Percentiles rank a stretch among this genome's conserved stretches.
phyloP scores from a whole-genome alignment of 768 basidiomycete species.

The Mycena epipterygia region DNA sequence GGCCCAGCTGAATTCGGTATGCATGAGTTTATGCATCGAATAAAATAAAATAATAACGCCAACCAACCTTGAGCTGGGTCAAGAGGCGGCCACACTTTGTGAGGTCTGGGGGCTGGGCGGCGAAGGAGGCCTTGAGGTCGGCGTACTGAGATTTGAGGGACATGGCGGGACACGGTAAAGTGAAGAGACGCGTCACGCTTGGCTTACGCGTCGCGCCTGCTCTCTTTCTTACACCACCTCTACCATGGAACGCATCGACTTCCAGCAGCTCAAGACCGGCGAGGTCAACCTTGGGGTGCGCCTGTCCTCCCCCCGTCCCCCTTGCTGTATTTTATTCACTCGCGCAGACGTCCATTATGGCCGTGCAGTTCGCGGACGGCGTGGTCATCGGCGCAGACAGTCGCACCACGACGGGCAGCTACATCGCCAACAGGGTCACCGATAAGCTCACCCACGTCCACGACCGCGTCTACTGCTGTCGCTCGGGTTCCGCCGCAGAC shows the following conservation, averaged over 20 bases:
- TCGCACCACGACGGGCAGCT: slow-evolving; percentile 96
- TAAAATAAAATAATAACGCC: background rate
- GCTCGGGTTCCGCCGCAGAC: slow-evolving; percentile 97
- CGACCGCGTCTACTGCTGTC: slow-evolving; percentile 99
- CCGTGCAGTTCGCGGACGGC: slow-evolving; percentile 94
- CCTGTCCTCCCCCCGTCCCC: slow-evolving; percentile 34
- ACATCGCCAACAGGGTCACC: slow-evolving; percentile 98
- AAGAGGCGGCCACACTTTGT: slow-evolving; percentile 74
- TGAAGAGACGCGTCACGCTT: slow-evolving; percentile 52
- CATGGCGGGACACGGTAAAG: slow-evolving; percentile 34
- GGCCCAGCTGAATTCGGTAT: slow-evolving; percentile 66
- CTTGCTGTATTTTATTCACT: slow-evolving; percentile 2
- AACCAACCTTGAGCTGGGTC: slow-evolving; percentile 79
- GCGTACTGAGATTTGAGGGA: slow-evolving; percentile 71
- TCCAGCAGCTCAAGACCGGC: slow-evolving; percentile 90
- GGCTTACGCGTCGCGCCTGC: slow-evolving; percentile 43
- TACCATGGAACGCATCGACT: slow-evolving; percentile 79
- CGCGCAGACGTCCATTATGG: slow-evolving; percentile 98
- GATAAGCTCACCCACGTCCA: slow-evolving; percentile 98
- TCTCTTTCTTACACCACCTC: slow-evolving; percentile 42
- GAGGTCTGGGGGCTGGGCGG: slow-evolving; percentile 75
- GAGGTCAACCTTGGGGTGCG: slow-evolving; percentile 97
- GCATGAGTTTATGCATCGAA: background rate
- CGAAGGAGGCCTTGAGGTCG: slow-evolving; percentile 77
- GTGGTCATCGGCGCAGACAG: slow-evolving; percentile 98